Evolutionary conservation across 768 basidiomycete species (phyloP).

Genomic region (Boletus pseudo-olivaceus): DNA sequence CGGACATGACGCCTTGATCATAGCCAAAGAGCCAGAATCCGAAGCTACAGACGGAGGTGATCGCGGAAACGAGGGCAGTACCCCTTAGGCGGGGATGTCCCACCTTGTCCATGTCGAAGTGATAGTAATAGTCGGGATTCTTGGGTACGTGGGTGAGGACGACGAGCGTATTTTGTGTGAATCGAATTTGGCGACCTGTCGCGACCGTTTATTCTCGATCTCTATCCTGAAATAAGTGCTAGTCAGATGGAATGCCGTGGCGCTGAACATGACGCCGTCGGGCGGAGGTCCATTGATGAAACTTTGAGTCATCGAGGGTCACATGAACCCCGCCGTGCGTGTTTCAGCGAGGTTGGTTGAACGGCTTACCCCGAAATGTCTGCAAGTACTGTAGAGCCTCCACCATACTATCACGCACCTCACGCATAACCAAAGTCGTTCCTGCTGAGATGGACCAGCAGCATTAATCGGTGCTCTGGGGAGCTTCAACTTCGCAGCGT

Average conservation of each 20-base stretch:
- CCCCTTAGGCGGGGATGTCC: slow-evolving; percentile 11
- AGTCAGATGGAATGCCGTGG: background rate
- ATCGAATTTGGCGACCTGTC: background rate
- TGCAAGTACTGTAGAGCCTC: background rate
- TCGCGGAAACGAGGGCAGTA: slow-evolving; percentile 9
- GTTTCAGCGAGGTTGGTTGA: background rate
- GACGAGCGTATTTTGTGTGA: background rate
- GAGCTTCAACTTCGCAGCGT: background rate
- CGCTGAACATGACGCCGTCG: background rate
- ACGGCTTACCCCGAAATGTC: background rate
- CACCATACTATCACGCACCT: background rate
- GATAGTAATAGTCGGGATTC: background rate
- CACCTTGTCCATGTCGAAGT: slow-evolving; percentile 6
- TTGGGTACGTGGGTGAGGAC: background rate
- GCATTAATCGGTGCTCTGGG: too few species aligned
- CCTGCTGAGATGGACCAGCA: background rate
- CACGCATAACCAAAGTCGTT: background rate
- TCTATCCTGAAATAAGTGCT: background rate
- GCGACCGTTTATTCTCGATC: background rate
- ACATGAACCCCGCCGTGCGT: slow-evolving; percentile 2
- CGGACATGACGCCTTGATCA: slow-evolving; percentile 18
- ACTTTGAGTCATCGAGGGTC: background rate
- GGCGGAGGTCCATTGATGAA: background rate
- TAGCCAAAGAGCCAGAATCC: slow-evolving; percentile 17
- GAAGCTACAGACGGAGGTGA: slow-evolving; percentile 16